Conservation (phyloP, 805 yeast species). For the Myxozyma melibiosi region DNA sequence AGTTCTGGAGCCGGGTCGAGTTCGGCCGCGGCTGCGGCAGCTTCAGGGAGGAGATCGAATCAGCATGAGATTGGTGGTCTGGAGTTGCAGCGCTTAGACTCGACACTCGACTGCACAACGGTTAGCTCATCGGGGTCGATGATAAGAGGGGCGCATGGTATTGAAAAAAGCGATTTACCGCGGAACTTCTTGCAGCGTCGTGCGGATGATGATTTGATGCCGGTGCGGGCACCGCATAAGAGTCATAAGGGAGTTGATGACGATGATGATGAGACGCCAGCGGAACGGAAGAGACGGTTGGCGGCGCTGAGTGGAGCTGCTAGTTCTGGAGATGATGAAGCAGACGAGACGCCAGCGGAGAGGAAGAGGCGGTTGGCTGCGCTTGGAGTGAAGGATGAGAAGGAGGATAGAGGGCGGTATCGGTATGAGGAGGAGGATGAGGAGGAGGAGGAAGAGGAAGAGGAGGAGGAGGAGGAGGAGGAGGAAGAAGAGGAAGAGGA, state of each 20-base stretch:
- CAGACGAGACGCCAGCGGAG: slow-evolving; percentile 36
- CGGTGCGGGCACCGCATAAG: slow-evolving; percentile 10
- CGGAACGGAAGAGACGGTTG: slow-evolving; percentile 30
- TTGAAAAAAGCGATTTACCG: slow-evolving; percentile 34
- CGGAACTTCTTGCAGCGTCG: slow-evolving; percentile 29
- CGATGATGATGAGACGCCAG: slow-evolving; percentile 37
- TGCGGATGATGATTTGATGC: slow-evolving; percentile 37
- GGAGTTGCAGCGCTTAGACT: slow-evolving; percentile 25
- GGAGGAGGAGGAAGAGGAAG: slow-evolving; percentile 34
- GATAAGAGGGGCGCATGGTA: slow-evolving; percentile 3
- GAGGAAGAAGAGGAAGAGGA: slow-evolving; percentile 40
- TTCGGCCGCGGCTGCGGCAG: too few species aligned
- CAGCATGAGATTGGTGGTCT: too few species aligned
- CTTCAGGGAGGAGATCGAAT: too few species aligned
- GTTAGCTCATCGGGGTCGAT: slow-evolving; percentile 9
- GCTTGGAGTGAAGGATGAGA: slow-evolving; percentile 37
- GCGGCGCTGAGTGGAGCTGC: slow-evolving; percentile 30
- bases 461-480: slow-evolving; percentile 6
- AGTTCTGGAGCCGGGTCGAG: too few species aligned
- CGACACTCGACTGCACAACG: slow-evolving; percentile 4
- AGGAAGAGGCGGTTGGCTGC: slow-evolving; percentile 31
- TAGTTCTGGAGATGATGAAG: slow-evolving; percentile 22
- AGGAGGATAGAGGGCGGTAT: slow-evolving; percentile 35
- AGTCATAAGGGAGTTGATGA: neutral
- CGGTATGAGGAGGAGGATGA: slow-evolving; percentile 29